A percentile compares a stretch with the other conserved stretches of the same genome.
Conservation (phyloP, 2,329 filamentous ascomycete genomes). For the Pleurostoma richardsiae region DNA sequence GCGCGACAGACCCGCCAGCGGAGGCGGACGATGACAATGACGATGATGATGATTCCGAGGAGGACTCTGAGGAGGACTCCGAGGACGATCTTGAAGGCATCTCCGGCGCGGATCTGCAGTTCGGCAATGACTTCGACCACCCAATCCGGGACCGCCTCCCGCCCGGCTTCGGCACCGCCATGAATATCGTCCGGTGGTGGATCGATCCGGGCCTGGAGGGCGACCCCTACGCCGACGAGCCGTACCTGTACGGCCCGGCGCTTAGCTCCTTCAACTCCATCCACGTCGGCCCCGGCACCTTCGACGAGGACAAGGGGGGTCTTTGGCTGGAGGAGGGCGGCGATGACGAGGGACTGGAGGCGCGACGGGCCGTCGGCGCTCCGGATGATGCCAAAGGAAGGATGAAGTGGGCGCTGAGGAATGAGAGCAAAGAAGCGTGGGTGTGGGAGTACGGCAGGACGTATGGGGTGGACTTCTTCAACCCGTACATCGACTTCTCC, state of each 20-base stretch:
- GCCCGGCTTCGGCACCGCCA: conserved; percentile 77
- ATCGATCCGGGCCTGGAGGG: conserved; percentile 89
- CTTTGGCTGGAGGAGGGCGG: conserved; percentile 63
- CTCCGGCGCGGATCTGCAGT: conserved; percentile 69
- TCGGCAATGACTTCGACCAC: conserved; percentile 93
- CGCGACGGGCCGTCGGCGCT: conserved; percentile 40
- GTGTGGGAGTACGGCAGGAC: conserved; percentile 48
- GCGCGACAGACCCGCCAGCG: not conserved
- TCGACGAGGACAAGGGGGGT: conserved; percentile 42
- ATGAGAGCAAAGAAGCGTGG: conserved; percentile 45
- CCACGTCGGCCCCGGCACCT: conserved; percentile 53
- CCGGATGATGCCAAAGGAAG: conserved; percentile 47
- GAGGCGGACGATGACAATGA: conserved; percentile 8
- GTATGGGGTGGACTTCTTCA: conserved; percentile 70
- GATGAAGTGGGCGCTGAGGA: conserved; percentile 54
- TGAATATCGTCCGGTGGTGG: conserved; percentile 83
- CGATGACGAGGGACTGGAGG: conserved; percentile 46
- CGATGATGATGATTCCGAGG: conserved; percentile 14
- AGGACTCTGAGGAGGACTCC: conserved; percentile 3
- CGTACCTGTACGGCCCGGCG: conserved; percentile 80
- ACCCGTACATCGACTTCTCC: conserved; percentile 83
- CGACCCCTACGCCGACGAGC: conserved; percentile 81
- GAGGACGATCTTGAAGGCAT: conserved; percentile 40
- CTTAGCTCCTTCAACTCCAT: conserved; percentile 76
- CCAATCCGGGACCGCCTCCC: conserved; percentile 84